Conservation (phyloP, 768 basidiomycete genomes). For the Tubosaeta sp. region DNA sequence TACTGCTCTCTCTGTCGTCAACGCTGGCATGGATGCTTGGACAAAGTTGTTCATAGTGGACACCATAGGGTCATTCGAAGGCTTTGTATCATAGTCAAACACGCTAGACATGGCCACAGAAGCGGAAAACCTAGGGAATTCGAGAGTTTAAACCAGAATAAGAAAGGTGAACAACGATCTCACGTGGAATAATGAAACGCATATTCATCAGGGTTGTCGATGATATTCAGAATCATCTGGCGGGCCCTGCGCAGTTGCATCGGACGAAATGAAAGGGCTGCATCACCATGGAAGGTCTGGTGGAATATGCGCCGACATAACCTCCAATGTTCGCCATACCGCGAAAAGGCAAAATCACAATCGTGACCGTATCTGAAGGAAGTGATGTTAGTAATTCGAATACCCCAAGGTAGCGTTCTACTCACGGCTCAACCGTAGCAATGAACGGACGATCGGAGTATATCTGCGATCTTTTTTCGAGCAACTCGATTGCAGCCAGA, state of each 20-base stretch:
- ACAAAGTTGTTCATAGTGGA: background rate
- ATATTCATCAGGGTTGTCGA: conserved; percentile 5
- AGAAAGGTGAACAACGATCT: background rate
- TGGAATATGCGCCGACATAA: conserved; percentile 18
- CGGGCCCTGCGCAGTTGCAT: conserved; percentile 14
- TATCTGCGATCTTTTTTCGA: conserved; percentile 12
- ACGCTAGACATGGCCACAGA: conserved; percentile 21
- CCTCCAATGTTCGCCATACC: conserved; percentile 8
- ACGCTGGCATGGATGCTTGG: background rate
- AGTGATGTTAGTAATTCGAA: background rate
- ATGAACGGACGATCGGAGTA: conserved; percentile 13
- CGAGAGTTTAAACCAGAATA: background rate
- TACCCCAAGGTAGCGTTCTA: background rate
- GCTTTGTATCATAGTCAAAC: conserved; percentile 14
- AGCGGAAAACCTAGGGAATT: conserved; percentile 25
- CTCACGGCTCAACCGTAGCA: conserved; percentile 4
- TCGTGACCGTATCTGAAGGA: conserved; percentile 4
- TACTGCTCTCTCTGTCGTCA: conserved; percentile 3
- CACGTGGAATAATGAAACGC: conserved; percentile 6
- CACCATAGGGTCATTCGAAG: conserved; percentile 10
- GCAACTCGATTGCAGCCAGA: background rate
- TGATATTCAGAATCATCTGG: conserved; percentile 6
- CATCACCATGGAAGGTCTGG: conserved; percentile 12
- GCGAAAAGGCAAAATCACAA: background rate
- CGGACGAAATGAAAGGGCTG: conserved; percentile 5